These are phyloP conservation scores for Acrocalymma vagum DNA, from an alignment of 2,329 filamentous ascomycete genomes.

Conservation along the genomic window DNA sequence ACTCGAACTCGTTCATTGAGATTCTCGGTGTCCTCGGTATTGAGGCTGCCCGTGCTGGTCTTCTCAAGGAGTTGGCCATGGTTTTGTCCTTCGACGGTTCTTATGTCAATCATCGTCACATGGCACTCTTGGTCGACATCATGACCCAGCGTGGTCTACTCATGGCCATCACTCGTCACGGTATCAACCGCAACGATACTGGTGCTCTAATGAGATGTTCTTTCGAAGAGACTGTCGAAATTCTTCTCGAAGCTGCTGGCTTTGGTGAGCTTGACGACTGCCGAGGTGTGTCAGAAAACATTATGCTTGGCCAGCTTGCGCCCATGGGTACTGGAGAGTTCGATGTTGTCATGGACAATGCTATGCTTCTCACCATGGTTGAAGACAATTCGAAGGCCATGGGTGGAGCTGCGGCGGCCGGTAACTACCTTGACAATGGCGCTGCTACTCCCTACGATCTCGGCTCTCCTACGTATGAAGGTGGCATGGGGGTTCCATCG, in stretches of 20 bases:
- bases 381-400: slow-evolving; percentile 78
- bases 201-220: slow-evolving; percentile 99
- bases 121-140: slow-evolving; percentile 93
- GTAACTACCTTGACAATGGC: slow-evolving; percentile 75
- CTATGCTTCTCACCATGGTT: slow-evolving; percentile 94
- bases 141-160: slow-evolving; percentile 96
- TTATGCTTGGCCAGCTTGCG: slow-evolving; percentile 96
- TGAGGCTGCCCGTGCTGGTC: slow-evolving; percentile 86
- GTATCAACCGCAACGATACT: slow-evolving; percentile 97
- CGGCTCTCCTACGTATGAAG: slow-evolving; percentile 70
- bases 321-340: slow-evolving; percentile 98
- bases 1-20: slow-evolving; percentile 95
- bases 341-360: slow-evolving; percentile 89
- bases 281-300: slow-evolving; percentile 96
- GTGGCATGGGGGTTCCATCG: slow-evolving; percentile 67
- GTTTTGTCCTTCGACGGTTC: slow-evolving; percentile 98
- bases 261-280: slow-evolving; percentile 97
- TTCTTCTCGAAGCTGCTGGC: slow-evolving; percentile 92
- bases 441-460: slow-evolving; percentile 93
- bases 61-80: slow-evolving; percentile 87
- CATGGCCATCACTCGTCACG: slow-evolving; percentile 96
- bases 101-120: slow-evolving; percentile 98
- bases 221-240: slow-evolving; percentile 99
- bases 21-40: slow-evolving; percentile 95
- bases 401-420: slow-evolving; percentile 79